phyloP scores from a whole-genome alignment of 805 yeast genomes.

The Sugiyamaella mastotermitis region DNA sequence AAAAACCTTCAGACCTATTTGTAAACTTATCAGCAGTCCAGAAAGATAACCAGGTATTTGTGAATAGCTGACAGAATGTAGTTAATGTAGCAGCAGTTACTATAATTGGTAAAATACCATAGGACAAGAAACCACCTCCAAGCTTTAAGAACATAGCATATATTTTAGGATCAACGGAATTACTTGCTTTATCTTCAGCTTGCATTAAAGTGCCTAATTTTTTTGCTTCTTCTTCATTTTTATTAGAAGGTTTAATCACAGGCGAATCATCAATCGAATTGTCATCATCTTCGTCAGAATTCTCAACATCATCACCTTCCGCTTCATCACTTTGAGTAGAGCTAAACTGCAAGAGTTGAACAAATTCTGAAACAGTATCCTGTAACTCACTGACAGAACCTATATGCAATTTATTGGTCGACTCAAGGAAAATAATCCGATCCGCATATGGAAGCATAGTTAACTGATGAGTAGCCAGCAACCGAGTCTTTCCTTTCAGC shows the following conservation, averaged over 20 bases:
- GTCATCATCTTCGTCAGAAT: slow-evolving; percentile 15
- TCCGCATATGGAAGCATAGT: slow-evolving; percentile 68
- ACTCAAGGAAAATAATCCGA: slow-evolving; percentile 54
- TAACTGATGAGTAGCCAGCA: slow-evolving; percentile 81
- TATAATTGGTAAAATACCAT: slow-evolving; percentile 29
- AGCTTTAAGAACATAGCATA: slow-evolving; percentile 45
- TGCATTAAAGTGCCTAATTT: slow-evolving; percentile 24
- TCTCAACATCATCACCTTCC: slow-evolving; percentile 10
- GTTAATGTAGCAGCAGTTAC: slow-evolving; percentile 46
- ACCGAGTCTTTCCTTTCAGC: slow-evolving; percentile 53
- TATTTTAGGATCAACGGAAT: slow-evolving; percentile 33
- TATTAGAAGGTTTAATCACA: slow-evolving; percentile 12
- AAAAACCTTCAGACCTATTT: slow-evolving; percentile 44
- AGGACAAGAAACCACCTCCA: slow-evolving; percentile 44
- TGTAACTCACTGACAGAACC: slow-evolving; percentile 57
- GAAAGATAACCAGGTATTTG: slow-evolving; percentile 72
- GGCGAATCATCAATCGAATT: slow-evolving; percentile 18
- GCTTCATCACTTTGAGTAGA: slow-evolving; percentile 8
- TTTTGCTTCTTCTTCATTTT: slow-evolving; percentile 21
- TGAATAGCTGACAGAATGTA: slow-evolving; percentile 38
- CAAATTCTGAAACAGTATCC: slow-evolving; percentile 41
- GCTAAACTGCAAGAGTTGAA: slow-evolving; percentile 31
- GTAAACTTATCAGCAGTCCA: slow-evolving; percentile 62
- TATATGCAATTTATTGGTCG: slow-evolving; percentile 53
- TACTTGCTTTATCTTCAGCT: slow-evolving; percentile 27